phyloP scores from a whole-genome alignment of 2,329 filamentous ascomycete genomes.

The Pleomassaria siparia region DNA sequence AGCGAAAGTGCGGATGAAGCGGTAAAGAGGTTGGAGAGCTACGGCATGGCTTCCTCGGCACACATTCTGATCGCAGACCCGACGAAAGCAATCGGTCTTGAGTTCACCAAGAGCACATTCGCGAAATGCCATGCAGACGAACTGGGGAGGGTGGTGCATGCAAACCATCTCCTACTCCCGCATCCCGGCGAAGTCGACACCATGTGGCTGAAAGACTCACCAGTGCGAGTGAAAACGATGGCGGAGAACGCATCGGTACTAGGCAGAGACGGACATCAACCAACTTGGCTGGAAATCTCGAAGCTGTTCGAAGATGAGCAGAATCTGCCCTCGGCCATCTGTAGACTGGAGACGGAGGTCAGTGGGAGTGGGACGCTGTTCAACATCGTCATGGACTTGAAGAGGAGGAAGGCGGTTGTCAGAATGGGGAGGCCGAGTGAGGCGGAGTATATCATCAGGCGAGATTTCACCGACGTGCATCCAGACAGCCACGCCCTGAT shows the following conservation, averaged over 20 bases:
- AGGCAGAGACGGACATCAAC: constrained; percentile 13
- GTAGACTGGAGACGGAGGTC: constrained; percentile 23
- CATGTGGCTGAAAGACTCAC: constrained; percentile 47
- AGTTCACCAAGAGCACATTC: constrained; percentile 47
- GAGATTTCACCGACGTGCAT: too few relatives aligned
- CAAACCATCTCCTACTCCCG: constrained; percentile 47
- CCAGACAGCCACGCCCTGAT: too few relatives aligned
- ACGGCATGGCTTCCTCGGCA: constrained; percentile 55
- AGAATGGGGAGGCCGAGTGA: constrained; percentile 35
- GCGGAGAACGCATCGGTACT: constrained; percentile 29
- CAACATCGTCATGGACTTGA: constrained; percentile 42
- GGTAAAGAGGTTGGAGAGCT: constrained; percentile 45
- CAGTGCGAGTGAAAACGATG: constrained; percentile 41
- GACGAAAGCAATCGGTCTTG: constrained; percentile 50
- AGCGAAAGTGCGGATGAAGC: constrained; percentile 51
- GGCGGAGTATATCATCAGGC: constrained; percentile 20
- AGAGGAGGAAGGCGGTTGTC: constrained; percentile 29
- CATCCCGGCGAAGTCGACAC: constrained; percentile 45
- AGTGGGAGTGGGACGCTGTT: constrained; percentile 38
- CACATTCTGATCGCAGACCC: constrained; percentile 58
- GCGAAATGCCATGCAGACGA: constrained; percentile 38
- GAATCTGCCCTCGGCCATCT: constrained; percentile 41
- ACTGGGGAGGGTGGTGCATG: constrained; percentile 42
- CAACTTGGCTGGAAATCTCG: constrained; percentile 31
- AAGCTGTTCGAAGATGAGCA: constrained; percentile 46